Percentiles rank a stretch among this genome's conserved stretches.
phyloP scores from a whole-genome alignment of 108 stramenopile species.

The Cyclostephanos tholiformis region DNA sequence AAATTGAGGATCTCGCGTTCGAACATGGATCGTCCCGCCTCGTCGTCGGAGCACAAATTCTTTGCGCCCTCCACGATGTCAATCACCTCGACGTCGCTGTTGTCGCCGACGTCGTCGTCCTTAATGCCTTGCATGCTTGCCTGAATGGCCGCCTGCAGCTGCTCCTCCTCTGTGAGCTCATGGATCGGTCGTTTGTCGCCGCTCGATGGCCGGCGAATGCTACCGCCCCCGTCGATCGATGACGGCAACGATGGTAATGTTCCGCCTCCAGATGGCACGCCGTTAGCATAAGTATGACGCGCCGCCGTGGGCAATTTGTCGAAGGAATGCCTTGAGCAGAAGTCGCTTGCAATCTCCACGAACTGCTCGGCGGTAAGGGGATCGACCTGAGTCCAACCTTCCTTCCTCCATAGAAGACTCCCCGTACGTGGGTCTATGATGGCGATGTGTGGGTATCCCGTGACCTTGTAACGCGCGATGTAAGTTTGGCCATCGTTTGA shows the following conservation, averaged over 20 bases:
- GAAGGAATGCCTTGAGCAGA: conserved; percentile 88
- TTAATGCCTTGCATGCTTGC: too few species aligned
- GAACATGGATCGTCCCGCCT: conserved; percentile 48
- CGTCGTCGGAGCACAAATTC: too few species aligned
- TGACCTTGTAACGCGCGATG: conserved; percentile 81
- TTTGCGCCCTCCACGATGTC: too few species aligned
- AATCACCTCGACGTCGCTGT: too few species aligned
- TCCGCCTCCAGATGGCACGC: conserved; percentile 2
- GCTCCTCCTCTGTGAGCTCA: conserved; percentile 67
- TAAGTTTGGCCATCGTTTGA: conserved; percentile 76
- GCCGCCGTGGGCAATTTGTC: conserved; percentile 72
- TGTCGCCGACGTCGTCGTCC: too few species aligned
- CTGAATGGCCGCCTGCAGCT: too few species aligned
- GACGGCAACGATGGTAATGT: background rate
- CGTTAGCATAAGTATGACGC: conserved; percentile 30
- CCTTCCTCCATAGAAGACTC: conserved; percentile 80
- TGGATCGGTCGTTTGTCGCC: conserved; percentile 48
- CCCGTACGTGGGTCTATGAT: conserved; percentile 95
- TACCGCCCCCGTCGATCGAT: background rate
- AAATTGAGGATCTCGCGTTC: conserved; percentile 55
- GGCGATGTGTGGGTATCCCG: conserved; percentile 84
- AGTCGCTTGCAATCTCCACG: conserved; percentile 86
- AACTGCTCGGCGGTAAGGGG: conserved; percentile 79
- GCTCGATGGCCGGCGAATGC: background rate
- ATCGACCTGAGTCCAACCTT: conserved; percentile 89